Conservation (phyloP, 352 stramenopile genomes). For the Globisporangium barbulae region DNA sequence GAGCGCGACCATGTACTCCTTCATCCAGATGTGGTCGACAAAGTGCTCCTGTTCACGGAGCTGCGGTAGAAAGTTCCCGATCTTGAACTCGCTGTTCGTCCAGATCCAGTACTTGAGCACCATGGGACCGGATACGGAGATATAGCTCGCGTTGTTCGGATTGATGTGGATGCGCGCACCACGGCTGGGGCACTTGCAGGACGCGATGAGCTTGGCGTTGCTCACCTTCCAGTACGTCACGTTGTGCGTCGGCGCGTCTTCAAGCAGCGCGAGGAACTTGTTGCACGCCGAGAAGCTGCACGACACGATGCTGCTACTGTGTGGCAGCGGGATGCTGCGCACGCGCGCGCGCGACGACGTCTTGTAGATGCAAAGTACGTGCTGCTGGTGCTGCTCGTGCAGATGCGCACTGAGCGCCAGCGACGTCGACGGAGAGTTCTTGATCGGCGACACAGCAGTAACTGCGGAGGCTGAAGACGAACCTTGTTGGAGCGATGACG, state of each 20-base stretch:
- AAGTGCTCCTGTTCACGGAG: constrained; percentile 81
- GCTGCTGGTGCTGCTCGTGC: constrained; percentile 33
- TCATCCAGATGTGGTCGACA: constrained; percentile 75
- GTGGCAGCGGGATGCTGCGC: constrained; percentile 40
- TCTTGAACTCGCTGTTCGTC: constrained; percentile 76
- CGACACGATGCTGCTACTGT: constrained; percentile 60
- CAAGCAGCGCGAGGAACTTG: constrained; percentile 72
- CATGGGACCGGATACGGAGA: constrained; percentile 74
- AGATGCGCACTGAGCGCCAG: constrained; percentile 16
- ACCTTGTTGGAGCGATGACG: constrained; percentile 6
- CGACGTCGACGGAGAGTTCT: constrained; percentile 4
- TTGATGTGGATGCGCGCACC: constrained; percentile 67
- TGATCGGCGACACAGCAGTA: constrained; percentile 1
- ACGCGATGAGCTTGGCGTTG: constrained; percentile 70
- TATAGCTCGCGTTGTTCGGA: constrained; percentile 61
- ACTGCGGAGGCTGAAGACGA: not conserved
- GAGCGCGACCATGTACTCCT: constrained; percentile 67
- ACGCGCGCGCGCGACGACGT: constrained; percentile 34
- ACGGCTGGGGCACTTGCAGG: constrained; percentile 62
- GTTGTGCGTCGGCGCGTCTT: constrained; percentile 65
- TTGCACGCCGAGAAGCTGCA: constrained; percentile 69
- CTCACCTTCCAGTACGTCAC: constrained; percentile 82
- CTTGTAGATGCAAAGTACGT: constrained; percentile 68
- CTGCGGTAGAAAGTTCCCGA: constrained; percentile 70
- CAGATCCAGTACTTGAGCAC: constrained; percentile 79